phyloP scores from a whole-genome alignment of 805 yeast genomes.

The Wickerhamomyces bovis region DNA sequence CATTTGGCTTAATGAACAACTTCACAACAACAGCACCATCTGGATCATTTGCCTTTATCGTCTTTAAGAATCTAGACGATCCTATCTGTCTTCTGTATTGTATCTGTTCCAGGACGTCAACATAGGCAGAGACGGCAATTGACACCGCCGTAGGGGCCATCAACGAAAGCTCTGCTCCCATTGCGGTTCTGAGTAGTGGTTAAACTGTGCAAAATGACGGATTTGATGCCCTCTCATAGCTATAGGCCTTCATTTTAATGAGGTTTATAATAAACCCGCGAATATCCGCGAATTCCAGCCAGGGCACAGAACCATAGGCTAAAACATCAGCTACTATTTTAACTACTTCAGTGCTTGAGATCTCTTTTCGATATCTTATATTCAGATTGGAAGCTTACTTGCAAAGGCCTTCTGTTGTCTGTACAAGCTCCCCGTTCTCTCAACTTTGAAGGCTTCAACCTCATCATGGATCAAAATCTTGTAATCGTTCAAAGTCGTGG shows the following conservation, averaged over 20 bases:
- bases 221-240: background rate
- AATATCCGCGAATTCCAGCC: background rate
- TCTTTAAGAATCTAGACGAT: conserved; percentile 78
- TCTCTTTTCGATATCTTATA: background rate
- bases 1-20: conserved; percentile 69
- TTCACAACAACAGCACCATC: conserved; percentile 74
- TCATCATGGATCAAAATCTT: conserved; percentile 46
- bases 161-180: conserved; percentile 86
- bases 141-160: conserved; percentile 90
- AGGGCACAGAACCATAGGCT: background rate
- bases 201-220: background rate
- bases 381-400: background rate
- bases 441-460: conserved; percentile 42
- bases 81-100: conserved; percentile 74
- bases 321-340: no score
- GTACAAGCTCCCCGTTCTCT: conserved; percentile 16
- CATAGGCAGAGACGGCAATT: conserved; percentile 83
- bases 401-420: background rate
- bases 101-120: conserved; percentile 69
- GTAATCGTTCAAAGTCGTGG: conserved; percentile 36
- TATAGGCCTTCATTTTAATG: background rate
- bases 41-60: conserved; percentile 71
- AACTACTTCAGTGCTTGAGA: no score
- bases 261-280: background rate
- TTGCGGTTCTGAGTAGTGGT: conserved; percentile 24